Evolutionary conservation across 1,284 basidiomycete genomes (phyloP).

Genomic region (Apiotrichum gamsii): DNA sequence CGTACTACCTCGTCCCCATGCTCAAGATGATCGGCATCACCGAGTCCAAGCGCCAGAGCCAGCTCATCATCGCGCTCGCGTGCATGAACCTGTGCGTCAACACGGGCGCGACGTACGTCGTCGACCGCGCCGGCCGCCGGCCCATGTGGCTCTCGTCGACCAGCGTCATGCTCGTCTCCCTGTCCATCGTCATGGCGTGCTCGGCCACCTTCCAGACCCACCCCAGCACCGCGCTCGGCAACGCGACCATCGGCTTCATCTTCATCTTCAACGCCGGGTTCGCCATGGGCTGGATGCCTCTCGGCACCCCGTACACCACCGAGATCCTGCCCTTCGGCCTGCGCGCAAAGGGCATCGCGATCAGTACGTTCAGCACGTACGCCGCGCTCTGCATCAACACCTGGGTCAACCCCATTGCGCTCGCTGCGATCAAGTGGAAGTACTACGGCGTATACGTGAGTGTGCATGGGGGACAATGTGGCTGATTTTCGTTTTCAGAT

Average conservation of each 20-base stretch:
- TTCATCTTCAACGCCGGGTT: constrained; percentile 17
- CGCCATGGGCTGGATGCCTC: constrained; percentile 12
- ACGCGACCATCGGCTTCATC: constrained; percentile 14
- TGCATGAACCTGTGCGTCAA: constrained; percentile 10
- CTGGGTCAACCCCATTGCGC: constrained; percentile 24
- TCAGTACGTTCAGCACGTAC: constrained; percentile 2
- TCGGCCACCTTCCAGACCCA: constrained; percentile 8
- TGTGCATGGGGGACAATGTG: too few relatives aligned
- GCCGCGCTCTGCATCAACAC: constrained; percentile 12
- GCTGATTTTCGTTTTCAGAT: too few relatives aligned
- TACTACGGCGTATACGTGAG: constrained; percentile 21
- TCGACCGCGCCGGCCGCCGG: constrained; percentile 14
- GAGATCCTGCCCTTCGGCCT: constrained; percentile 17
- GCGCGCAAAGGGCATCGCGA: constrained; percentile 17
- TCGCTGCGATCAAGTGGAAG: constrained; percentile 20
- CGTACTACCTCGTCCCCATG: constrained; percentile 19
- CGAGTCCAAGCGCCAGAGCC: constrained; percentile 1
- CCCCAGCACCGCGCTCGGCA: constrained; percentile 2
- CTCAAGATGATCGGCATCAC: constrained; percentile 17
- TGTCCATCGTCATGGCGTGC: constrained; percentile 8
- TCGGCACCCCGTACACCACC: constrained; percentile 13
- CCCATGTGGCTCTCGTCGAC: constrained; percentile 12
- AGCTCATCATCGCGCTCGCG: constrained; percentile 10
- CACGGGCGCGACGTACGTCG: not conserved
- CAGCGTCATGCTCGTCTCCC: constrained; percentile 19